A percentile compares a stretch with the other conserved stretches of the same genome.
These are phyloP conservation scores for Linum lewisii DNA, from an alignment of 345 rosid species.

Conservation along the genomic window DNA sequence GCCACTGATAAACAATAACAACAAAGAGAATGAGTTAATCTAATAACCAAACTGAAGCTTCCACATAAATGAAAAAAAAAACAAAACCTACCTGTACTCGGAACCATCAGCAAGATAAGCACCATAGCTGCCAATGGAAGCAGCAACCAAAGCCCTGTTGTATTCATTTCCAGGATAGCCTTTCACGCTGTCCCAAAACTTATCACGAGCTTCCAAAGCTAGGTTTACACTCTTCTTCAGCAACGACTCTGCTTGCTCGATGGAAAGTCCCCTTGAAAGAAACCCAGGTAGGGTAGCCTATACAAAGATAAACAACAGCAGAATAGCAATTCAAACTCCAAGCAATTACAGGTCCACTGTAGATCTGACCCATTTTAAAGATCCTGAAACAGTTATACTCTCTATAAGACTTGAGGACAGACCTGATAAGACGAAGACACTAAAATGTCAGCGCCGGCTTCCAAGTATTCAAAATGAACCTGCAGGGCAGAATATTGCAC, in stretches of 20 bases:
- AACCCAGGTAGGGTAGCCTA: conserved; percentile 91
- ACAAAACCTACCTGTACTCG: conserved; percentile 55
- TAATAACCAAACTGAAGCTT: neutral
- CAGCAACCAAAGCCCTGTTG: conserved; percentile 76
- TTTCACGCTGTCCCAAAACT: conserved; percentile 54
- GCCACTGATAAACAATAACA: conserved; percentile 37
- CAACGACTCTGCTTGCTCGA: conserved; percentile 57
- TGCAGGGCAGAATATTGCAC: conserved; percentile 14
- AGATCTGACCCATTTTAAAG: neutral
- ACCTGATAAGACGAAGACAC: conserved; percentile 95
- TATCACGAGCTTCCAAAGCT: conserved; percentile 77
- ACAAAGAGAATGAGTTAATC: neutral
- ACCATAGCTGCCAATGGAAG: conserved; percentile 88
- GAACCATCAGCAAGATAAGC: conserved; percentile 97
- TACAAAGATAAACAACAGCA: neutral
- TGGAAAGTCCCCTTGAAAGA: conserved; percentile 58
- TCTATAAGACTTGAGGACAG: neutral
- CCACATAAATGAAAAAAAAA: neutral
- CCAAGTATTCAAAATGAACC: conserved; percentile 88
- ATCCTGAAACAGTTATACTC: neutral
- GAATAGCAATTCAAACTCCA: neutral
- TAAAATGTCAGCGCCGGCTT: conserved; percentile 87
- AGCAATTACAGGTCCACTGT: neutral
- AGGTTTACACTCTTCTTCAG: conserved; percentile 58
- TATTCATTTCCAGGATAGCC: conserved; percentile 34